Evolutionary conservation across 108 stramenopile species (phyloP).

Genomic region (Discostella stelligeroides): DNA sequence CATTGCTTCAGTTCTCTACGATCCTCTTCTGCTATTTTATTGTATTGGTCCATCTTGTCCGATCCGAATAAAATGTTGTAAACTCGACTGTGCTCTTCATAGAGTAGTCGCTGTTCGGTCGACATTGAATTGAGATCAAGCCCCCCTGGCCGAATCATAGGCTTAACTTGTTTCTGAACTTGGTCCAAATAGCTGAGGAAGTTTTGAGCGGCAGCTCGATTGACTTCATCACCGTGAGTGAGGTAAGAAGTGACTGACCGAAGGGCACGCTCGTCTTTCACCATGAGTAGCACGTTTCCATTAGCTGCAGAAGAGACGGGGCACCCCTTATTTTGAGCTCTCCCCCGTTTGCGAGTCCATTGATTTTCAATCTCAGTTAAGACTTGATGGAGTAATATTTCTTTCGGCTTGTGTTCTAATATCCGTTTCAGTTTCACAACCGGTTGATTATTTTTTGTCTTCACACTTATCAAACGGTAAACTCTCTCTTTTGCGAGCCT

Average conservation of each 20-base stretch:
- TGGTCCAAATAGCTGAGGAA: slow-evolving; percentile 72
- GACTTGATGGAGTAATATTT: slow-evolving; percentile 79
- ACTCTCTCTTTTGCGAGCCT: slow-evolving; percentile 89
- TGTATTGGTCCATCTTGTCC: slow-evolving; percentile 27
- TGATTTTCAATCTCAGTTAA: slow-evolving; percentile 81
- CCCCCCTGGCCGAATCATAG: slow-evolving; percentile 45
- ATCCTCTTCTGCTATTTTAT: slow-evolving; percentile 29
- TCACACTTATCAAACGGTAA: slow-evolving; percentile 59
- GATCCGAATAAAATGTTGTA: slow-evolving; percentile 56
- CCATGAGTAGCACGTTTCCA: slow-evolving; percentile 79
- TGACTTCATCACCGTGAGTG: slow-evolving; percentile 51
- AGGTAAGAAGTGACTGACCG: slow-evolving; percentile 71
- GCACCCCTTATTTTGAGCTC: slow-evolving; percentile 8
- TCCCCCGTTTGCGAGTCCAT: slow-evolving; percentile 32
- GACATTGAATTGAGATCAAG: slow-evolving; percentile 53
- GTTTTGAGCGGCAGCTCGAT: slow-evolving; percentile 52
- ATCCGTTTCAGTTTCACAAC: slow-evolving; percentile 62
- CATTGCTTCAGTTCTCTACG: slow-evolving; percentile 64
- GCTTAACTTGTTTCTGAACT: slow-evolving; percentile 67
- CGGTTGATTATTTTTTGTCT: slow-evolving; percentile 46
- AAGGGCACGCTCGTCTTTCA: slow-evolving; percentile 86
- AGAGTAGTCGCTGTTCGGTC: slow-evolving; percentile 71
- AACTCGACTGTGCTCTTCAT: slow-evolving; percentile 72
- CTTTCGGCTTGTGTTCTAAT: slow-evolving; percentile 95
- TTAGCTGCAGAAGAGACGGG: slow-evolving; percentile 2